Base-by-base conservation (phyloP, 2,329 filamentous ascomycete genomes). In the Pseudopyricularia cyperi region DNA sequence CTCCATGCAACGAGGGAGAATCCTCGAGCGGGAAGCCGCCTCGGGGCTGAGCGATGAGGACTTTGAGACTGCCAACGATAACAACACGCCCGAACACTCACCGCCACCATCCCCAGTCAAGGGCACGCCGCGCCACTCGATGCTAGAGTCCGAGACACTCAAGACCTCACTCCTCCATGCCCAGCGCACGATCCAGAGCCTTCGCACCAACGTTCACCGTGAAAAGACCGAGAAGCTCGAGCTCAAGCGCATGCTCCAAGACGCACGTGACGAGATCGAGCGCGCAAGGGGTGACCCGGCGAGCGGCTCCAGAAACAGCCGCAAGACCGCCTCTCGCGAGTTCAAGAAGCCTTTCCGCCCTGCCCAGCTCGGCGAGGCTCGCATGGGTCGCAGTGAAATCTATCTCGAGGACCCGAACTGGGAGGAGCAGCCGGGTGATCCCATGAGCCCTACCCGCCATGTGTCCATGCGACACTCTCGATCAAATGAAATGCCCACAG, bases 181-280 rank as follows among this genome's bases (percentile, higher is more conserved):
- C 37, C 93, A 97, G 66, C 82, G 91, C 53, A 96, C 95, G 70
- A 96, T 98, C 54, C 91, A 97, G 65, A 95, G 89, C 61, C 79
- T 97, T 59, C 89, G 95, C 68, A 89, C 86, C 65, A 95, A 90
- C 61, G 87, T 97, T 47, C 91, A 98, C 66, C 86, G 93, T 33
- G 93, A 98, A 67, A 98, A 97, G 81, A 96, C 91, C 0, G 93
- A 98, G 67, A 98, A 96, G 73, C 79, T 97, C 28, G 93, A 98
- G 68, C 79, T 97, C 52, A 90, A 89, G 68, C 86, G 91, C 54
- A 88, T 98, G 78, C 79, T 97, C 30, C 91, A 97, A 69, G 93
- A 98, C 61, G 85, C 91, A 24, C 83, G 90, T 34, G 93, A 98
- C 63, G 93, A 98, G 62, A 71, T 98, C 28, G 93, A 86, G 62